phyloP scores from a whole-genome alignment of 371 early-diverging fungal species.

The Mortierella polycephala region DNA sequence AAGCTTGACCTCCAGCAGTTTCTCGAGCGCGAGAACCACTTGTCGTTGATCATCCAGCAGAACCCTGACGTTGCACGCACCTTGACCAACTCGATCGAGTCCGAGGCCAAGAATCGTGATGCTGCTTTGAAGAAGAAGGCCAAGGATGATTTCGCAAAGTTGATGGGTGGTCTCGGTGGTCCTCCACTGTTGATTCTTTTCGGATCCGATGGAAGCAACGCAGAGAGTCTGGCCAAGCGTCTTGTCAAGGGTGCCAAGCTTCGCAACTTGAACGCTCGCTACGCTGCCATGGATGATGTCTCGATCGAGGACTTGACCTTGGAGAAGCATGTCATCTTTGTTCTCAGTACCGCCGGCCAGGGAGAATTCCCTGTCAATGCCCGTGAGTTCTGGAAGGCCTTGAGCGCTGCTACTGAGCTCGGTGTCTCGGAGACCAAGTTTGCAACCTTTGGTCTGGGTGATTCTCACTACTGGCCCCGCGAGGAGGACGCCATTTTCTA shows the following conservation, averaged over 20 bases:
- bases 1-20: conserved; percentile 84
- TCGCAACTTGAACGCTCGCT: conserved; percentile 78
- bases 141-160: conserved; percentile 76
- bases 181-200: conserved; percentile 86
- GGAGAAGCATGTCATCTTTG: conserved; percentile 81
- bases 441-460: conserved; percentile 92
- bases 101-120: conserved; percentile 60
- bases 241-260: conserved; percentile 82
- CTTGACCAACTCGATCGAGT: conserved; percentile 57
- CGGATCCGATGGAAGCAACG: conserved; percentile 94
- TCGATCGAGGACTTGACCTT: conserved; percentile 80
- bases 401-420: conserved; percentile 70
- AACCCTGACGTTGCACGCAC: conserved; percentile 70
- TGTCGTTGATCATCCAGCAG: conserved; percentile 75
- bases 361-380: conserved; percentile 95
- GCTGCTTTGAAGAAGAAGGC: conserved; percentile 66
- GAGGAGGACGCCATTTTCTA: conserved; percentile 90
- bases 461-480: conserved; percentile 95
- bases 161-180: conserved; percentile 73
- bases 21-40: conserved; percentile 84
- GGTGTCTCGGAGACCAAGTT: conserved; percentile 75
- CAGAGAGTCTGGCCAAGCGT: conserved; percentile 85
- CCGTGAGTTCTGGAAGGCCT: conserved; percentile 87
- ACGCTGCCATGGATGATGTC: conserved; percentile 85
- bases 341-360: conserved; percentile 92